Evolutionary conservation across 164 flowering plant species (phyloP), one percentile per base, ranked within the genome.

Genomic region (Euptelea pleiosperma): DNA sequence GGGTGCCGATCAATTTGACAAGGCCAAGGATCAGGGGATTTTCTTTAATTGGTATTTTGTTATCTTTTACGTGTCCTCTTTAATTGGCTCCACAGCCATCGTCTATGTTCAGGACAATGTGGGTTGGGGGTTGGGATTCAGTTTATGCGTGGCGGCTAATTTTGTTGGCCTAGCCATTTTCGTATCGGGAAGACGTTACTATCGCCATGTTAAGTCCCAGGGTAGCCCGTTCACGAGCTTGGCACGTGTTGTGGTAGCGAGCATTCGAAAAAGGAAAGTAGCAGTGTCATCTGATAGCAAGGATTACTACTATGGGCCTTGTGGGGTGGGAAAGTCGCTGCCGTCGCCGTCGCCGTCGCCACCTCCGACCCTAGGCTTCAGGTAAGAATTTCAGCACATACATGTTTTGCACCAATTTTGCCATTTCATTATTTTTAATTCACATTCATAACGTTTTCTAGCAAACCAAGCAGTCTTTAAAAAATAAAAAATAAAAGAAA

Each of bases 11-110:
- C 85, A 79, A 59, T 72, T 76, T 9, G 62, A 70, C 2, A 75
- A 63, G 19, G 11, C 67, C 5, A 43, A 65, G 12, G 60, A 78
- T 22, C 77, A 64, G 33, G 65, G 35, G 1, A 58, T 10, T 11
- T 82, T 77, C 81, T 82, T 85, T 67, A 81, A 79, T 36, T 80
- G 83, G 86, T 82, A 42, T 28, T 71, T 79, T 45, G 30, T 81
- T 45, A 51, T 65, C 3, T 10, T 68, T 4, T 77, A 75, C 18
- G 8, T 56, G 0, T 37, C 65, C 9, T 6, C 8, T 9, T 42
- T 68, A 0, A 39, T 69, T 0, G 62, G 75, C 22, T 15, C n/a
- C 46, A 69, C 71, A 0, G 77, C 22, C 22, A 26, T 78, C 12
- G 73, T 80, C 15, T 83, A 79, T 30, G 25, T 83, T 45, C 37